phyloP scores from a whole-genome alignment of 225 moss, liverwort and hornwort species.

The Pseudoscleropodium purum region DNA sequence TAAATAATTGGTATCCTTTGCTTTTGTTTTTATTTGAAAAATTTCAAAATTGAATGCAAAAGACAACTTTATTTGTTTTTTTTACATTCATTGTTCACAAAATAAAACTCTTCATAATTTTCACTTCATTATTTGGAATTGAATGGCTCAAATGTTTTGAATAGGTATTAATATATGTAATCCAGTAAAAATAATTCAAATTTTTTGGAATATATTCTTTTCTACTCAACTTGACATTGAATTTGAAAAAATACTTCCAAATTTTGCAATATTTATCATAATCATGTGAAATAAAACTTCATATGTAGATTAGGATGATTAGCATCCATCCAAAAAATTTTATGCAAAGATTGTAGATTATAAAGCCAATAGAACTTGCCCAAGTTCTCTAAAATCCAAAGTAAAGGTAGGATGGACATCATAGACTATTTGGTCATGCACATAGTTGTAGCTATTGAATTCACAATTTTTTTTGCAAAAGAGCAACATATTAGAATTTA shows the following conservation, averaged over 20 bases:
- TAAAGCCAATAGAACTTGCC: rapidly evolving
- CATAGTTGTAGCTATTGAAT: rapidly evolving
- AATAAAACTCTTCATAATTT: too few relatives aligned
- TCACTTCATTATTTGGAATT: not conserved
- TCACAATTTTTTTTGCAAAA: not conserved
- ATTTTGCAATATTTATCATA: not conserved
- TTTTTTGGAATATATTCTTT: not conserved
- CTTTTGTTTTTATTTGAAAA: too few relatives aligned
- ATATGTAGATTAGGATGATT: not conserved
- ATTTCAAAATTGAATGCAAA: too few relatives aligned
- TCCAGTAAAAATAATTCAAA: not conserved
- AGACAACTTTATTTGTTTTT: too few relatives aligned
- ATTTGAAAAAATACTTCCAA: not conserved
- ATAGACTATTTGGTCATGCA: rapidly evolving
- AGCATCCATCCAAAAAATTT: not conserved
- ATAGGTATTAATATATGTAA: not conserved
- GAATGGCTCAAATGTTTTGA: not conserved
- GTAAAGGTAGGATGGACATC: not conserved
- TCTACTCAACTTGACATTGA: rapidly evolving
- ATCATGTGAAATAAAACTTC: not conserved
- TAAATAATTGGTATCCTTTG: too few relatives aligned
- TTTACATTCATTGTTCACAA: too few relatives aligned
- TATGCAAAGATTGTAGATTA: not conserved
- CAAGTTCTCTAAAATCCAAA: not conserved
- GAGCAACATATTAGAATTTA: rapidly evolving